Evolutionary conservation across 1,284 basidiomycete species (phyloP).

Genomic region (Ganoderma lingzhi): DNA sequence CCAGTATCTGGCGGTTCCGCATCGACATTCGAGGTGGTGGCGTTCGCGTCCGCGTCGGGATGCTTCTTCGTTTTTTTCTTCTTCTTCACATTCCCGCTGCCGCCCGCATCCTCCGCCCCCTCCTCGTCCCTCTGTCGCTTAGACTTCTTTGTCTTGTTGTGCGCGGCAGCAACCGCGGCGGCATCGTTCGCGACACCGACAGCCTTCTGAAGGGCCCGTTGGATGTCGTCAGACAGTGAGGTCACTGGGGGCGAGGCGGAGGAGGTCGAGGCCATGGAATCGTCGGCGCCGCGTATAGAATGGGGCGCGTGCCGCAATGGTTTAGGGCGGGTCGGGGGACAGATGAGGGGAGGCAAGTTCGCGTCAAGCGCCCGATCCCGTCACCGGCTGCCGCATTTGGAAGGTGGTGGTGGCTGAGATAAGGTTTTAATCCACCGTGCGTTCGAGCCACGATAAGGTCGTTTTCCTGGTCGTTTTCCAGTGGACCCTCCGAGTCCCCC

Average conservation of each 20-base stretch:
- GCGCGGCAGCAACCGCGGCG: slow-evolving; percentile 38
- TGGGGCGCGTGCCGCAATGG: slow-evolving; percentile 25
- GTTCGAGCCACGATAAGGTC: not conserved
- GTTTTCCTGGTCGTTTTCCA: not conserved
- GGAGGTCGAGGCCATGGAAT: slow-evolving; percentile 26
- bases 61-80: slow-evolving; percentile 43
- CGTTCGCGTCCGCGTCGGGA: slow-evolving; percentile 1
- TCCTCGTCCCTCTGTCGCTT: slow-evolving; percentile 48
- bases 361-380: slow-evolving; percentile 30
- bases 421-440: not conserved
- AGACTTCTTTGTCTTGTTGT: slow-evolving; percentile 47
- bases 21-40: slow-evolving; percentile 21
- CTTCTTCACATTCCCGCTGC: slow-evolving; percentile 35
- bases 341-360: slow-evolving; percentile 41
- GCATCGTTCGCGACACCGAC: slow-evolving; percentile 45
- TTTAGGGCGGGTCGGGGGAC: slow-evolving; percentile 43
- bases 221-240: slow-evolving; percentile 45
- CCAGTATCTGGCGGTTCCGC: slow-evolving; percentile 9
- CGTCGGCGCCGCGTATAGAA: slow-evolving; percentile 25
- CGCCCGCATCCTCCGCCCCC: slow-evolving; percentile 26
- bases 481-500: not conserved
- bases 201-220: slow-evolving; percentile 54
- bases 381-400: not conserved
- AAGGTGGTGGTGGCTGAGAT: slow-evolving; percentile 17
- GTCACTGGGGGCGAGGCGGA: slow-evolving; percentile 30